Evolutionary conservation across 495 filamentous ascomycete genomes (phyloP), one percentile per base, ranked within the genome.

Genomic region (Lasiosphaeria miniovina): DNA sequence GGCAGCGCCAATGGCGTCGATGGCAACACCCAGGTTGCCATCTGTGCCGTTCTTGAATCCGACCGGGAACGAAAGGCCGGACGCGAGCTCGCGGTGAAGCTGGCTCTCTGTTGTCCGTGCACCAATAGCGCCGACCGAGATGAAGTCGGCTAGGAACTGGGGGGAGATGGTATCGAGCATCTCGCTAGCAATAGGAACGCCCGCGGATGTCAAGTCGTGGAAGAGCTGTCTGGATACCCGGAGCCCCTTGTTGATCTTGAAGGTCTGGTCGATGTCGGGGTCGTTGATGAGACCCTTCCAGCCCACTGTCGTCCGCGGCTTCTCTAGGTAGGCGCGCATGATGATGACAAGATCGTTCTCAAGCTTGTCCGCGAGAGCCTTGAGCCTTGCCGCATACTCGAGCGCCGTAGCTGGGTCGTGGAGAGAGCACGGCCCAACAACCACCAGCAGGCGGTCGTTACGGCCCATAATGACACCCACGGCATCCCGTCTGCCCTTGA

Each of bases 251-350:
- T 98, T 98, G 82, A 98, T 98, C 80, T 96, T 84, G 88, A 87
- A 98, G 73, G 88, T 91, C 76, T 96, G 87, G 72, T 98, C 91
- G 73, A 98, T 96, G 65, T 98, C 94, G 1, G 94, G 94, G 68
- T 98, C 94, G 75, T 98, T 98, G 80, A 98, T 97, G 65, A 98
- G 82, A 34, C 94, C 94, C 77, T 98, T 98, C 94, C 94, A 98
- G 66, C 94, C 94, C 40, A 98, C 94, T 2, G 94, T 98, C n/a
- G 94, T 98, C 45, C 94, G 88, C 35, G 94, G 94, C 81, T 98
- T 98, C 83, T 98, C 94, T 24, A 98, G 89, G 80, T 98, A 98
- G 70, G 94, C 91, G 60, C 94, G 90, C 94, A 98, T 98, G 71
- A 98, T 87, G 69, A 98, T 87, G 64, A 85, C 87, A 38, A 98